Percentiles rank a stretch among this genome's conserved stretches.
Conservation (phyloP, 176 grass and related monocot genomes). For the Juncus inflexus region DNA sequence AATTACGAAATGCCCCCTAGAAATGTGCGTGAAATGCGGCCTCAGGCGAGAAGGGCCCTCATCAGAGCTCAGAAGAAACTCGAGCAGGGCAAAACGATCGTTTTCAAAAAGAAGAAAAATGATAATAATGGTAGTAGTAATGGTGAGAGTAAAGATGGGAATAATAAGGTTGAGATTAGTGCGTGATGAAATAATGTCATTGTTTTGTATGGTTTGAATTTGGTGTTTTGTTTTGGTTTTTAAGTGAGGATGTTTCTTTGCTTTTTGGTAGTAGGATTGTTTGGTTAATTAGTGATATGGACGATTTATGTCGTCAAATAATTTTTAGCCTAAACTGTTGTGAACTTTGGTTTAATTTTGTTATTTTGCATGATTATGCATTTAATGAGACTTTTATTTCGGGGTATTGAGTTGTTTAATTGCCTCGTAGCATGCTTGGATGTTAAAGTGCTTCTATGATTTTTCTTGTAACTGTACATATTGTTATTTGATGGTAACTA, state of each 20-base stretch:
- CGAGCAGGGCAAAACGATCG: constrained; percentile 45
- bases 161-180: constrained; percentile 23
- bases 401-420: too few relatives aligned
- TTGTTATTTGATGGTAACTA: too few relatives aligned
- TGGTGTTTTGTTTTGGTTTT: too few relatives aligned
- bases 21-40: constrained; percentile 74
- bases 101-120: constrained; percentile 33
- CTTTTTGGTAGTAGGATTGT: too few relatives aligned
- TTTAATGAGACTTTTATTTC: too few relatives aligned
- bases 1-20: constrained; percentile 70
- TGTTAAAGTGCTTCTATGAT: too few relatives aligned
- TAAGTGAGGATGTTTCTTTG: not conserved
- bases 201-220: too few relatives aligned
- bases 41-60: constrained; percentile 66
- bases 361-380: too few relatives aligned
- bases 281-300: too few relatives aligned
- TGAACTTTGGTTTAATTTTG: too few relatives aligned
- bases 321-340: not conserved
- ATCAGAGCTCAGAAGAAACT: constrained; percentile 78
- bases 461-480: too few relatives aligned
- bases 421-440: too few relatives aligned
- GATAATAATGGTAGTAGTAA: constrained; percentile 35
- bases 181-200: constrained; percentile 22
- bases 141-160: constrained; percentile 7
- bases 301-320: constrained; percentile 5